Percentiles rank a stretch among this genome's conserved stretches.
Conservation (phyloP, 768 basidiomycete genomes). For the Tulasnella sp. region DNA sequence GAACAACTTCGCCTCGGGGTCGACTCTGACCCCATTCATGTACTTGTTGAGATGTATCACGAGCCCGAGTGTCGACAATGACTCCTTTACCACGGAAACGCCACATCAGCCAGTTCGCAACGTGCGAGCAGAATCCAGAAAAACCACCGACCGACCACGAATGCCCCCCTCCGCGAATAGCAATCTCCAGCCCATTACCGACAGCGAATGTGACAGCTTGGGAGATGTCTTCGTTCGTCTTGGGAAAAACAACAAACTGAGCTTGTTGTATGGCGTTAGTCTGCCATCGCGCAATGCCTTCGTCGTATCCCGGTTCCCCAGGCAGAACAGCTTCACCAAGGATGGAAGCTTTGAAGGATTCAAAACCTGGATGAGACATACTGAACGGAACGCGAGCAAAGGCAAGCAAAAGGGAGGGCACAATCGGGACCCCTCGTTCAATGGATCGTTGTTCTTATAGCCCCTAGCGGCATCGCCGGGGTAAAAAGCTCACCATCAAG, state of each 20-base stretch:
- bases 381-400: too few species aligned
- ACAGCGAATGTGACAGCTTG: background rate
- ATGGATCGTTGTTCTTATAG: too few species aligned
- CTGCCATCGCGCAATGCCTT: conserved; percentile 4
- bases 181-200: background rate
- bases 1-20: background rate
- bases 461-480: too few species aligned
- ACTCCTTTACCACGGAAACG: background rate
- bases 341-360: background rate
- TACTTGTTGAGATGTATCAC: conserved; percentile 20
- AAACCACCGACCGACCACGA: conserved; percentile 34
- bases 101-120: background rate
- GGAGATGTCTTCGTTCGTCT: background rate
- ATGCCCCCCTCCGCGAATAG: conserved; percentile 34
- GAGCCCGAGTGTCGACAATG: conserved; percentile 28
- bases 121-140: conserved; percentile 19
- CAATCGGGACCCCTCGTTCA: too few species aligned
- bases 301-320: background rate
- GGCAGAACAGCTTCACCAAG: background rate
- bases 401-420: too few species aligned
- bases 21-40: background rate
- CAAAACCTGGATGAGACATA: too few species aligned
- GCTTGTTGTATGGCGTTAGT: background rate
- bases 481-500: too few species aligned
- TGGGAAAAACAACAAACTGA: conserved; percentile 9